Evolutionary conservation across 2,329 filamentous ascomycete species (phyloP).

Genomic region (Meredithiella fracta): DNA sequence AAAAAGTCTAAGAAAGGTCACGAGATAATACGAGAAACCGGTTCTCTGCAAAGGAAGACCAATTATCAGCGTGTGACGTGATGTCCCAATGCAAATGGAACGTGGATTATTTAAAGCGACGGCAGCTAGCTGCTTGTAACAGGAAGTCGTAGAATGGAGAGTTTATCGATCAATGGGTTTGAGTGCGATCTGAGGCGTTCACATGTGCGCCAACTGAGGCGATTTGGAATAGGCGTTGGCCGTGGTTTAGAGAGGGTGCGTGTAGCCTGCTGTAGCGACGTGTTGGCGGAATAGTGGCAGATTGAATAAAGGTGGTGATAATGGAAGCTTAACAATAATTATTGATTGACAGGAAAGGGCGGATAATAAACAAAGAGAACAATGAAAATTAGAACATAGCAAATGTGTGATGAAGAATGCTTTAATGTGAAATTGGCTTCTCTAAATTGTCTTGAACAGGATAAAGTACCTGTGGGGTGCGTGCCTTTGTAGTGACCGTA

Average conservation of each 20-base stretch:
- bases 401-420: background rate
- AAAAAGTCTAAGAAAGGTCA: too few relatives aligned
- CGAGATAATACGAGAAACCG: background rate
- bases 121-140: too few relatives aligned
- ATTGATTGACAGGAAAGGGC: background rate
- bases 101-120: too few relatives aligned
- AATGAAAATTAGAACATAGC: background rate
- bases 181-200: background rate
- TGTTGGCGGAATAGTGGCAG: background rate
- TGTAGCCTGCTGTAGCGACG: background rate
- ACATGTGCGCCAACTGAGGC: background rate
- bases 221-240: background rate
- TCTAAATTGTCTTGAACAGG: background rate
- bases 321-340: background rate
- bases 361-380: background rate
- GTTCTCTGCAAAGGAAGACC: background rate
- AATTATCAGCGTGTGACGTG: background rate
- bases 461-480: background rate
- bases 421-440: too few relatives aligned
- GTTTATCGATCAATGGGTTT: too few relatives aligned
- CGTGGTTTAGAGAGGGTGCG: background rate
- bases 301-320: too few relatives aligned
- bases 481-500: background rate
- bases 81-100: background rate
- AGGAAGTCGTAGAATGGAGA: too few relatives aligned